These are phyloP conservation scores for Cenchrus purpureus DNA, from an alignment of 176 grass and related monocot genomes.

Conservation along the genomic window DNA sequence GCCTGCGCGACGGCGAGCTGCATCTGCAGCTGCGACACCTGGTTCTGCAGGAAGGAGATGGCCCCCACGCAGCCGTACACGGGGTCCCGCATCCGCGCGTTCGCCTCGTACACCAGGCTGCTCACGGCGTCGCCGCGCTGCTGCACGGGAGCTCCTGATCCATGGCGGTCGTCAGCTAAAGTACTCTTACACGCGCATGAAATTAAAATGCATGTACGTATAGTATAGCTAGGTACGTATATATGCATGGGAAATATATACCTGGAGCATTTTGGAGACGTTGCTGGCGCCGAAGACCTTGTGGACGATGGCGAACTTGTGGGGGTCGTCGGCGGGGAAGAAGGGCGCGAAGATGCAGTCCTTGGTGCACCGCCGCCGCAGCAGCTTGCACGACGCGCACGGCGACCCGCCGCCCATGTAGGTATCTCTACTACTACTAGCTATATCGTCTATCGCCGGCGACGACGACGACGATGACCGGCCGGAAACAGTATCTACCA, in stretches of 20 bases:
- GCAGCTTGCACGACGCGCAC: slow-evolving; percentile 92
- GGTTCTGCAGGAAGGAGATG: slow-evolving; percentile 89
- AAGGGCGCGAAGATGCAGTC: slow-evolving; percentile 96
- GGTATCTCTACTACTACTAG: background rate
- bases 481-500: too few species aligned
- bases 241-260: background rate
- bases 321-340: slow-evolving; percentile 86
- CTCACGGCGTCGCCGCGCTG: slow-evolving; percentile 90
- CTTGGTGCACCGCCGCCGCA: slow-evolving; percentile 81
- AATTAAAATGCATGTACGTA: too few species aligned
- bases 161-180: background rate
- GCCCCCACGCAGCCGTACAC: slow-evolving; percentile 92
- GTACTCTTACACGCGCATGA: too few species aligned
- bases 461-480: background rate
- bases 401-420: slow-evolving; percentile 68
- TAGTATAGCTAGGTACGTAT: too few species aligned
- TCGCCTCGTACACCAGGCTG: slow-evolving; percentile 96
- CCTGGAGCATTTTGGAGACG: slow-evolving; percentile 94
- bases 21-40: slow-evolving; percentile 97
- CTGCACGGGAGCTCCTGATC: slow-evolving; percentile 70
- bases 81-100: slow-evolving; percentile 80
- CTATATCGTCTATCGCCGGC: background rate
- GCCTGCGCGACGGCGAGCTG: slow-evolving; percentile 88
- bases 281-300: slow-evolving; percentile 96
- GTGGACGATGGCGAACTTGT: slow-evolving; percentile 95